Base-by-base conservation (phyloP, 768 basidiomycete species). In the Auriculariales sp. region DNA sequence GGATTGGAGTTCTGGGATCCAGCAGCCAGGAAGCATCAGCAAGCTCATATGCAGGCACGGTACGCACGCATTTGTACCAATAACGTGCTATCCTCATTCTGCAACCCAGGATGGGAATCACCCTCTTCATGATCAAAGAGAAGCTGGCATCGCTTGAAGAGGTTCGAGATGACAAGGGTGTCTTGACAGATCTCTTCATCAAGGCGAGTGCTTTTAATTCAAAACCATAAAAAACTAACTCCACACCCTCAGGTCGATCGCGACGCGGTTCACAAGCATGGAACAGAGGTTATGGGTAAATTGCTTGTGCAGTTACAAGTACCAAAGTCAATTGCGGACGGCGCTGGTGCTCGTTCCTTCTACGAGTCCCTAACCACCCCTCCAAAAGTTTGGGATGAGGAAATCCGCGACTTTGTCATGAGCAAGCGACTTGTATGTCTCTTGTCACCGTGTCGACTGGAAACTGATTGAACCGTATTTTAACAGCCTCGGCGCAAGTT, bases 11-110 rank as follows among this genome's bases (percentile, higher is more conserved):
- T 71, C 60, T 93, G 84, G 57, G 85, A 93, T 57, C 88, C 88
- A 24, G 68, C 66, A 25, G 84, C 79, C 12, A 67, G 79, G 64
- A 89, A 88, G 62, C 89, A 91, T 57, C 85, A 88, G 15, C 86
- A 91, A 59, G 87, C 86, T 14, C 86, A 89, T 59, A 91, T 89
- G 88, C 84, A 90, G 64, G 87, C 86, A 39, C 77, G 86, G 84
- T 85, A 62, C 44, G 74, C 53, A 19, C 34, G 32, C 9, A 9
- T 34, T 6, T 46, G 12, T 24, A 46, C 24, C 17, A 25, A 35
- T 17, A 15, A 30, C n/a, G 47, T 55, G 3, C 47, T 48, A 30
- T 49, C 27, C 22, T 17, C 47, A 42, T n/a, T 46, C 48, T 30
- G 9, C 29, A 24, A 39, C 24, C 15, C 50, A 87, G 87, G 24